Base-by-base conservation (phyloP, 2,329 filamentous ascomycete genomes). In the Fusarium dlaminii region DNA sequence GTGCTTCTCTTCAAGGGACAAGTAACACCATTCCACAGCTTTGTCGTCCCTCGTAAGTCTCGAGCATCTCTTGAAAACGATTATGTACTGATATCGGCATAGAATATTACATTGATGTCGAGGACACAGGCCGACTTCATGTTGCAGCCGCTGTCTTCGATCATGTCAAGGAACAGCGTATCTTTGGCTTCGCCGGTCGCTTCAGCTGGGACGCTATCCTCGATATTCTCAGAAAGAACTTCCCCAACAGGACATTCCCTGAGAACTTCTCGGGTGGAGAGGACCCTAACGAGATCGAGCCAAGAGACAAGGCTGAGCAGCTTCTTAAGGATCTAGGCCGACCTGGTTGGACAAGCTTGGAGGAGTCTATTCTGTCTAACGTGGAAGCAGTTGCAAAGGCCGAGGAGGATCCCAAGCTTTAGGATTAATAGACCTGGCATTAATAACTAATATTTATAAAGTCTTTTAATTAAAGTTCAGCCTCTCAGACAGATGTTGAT, bases 181-280 rank as follows among this genome's bases (percentile, higher is more conserved):
- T 91, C 14, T 89, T 90, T 74, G 89, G 81, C 3, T 89, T 87
- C 59, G 87, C 86, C 0, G 80, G 82, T 4, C 83, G 83, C 0
- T 86, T 83, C 63, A 87, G 81, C 51, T 87, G 83, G 79, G 86
- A 87, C 27, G 75, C 83, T 5, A 72, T 88, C 1, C 37, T 84
- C 8, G 77, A 63, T 0, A 76, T 80, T 1, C 43, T 83, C 1
- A 70, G 78, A 0, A 78, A 78, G 30, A 45, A 65, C 6, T 65
- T 75, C 2, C 78, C 80, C 0, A 39, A 54, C 2, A 69, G 61
- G n/a, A 69, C 32, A 0, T 77, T 81, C 13, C 70, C 71, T 0
- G 77, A 78, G 3, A 65, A 81, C 36, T 81, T 80, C 29, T 54
- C 52, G 0, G 66, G 59, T 1, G 79, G 74, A 27, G 49, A 63